Conservation (phyloP, 441 rosid genomes). For the Eutrema salsugineum region DNA sequence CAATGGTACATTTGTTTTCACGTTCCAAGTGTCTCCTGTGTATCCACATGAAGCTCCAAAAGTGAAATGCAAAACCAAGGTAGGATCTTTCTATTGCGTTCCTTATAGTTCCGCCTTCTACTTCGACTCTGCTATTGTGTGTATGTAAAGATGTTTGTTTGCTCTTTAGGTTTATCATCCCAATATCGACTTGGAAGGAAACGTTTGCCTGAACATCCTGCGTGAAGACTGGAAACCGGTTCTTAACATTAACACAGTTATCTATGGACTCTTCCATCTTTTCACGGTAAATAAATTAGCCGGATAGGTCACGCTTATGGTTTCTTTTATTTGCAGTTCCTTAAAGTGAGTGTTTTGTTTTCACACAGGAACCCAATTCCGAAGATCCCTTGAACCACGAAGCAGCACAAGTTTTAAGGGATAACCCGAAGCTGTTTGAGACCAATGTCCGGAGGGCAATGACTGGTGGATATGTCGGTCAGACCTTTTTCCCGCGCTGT, state of each 20-base stretch:
- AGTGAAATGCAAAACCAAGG: slow-evolving; percentile 98
- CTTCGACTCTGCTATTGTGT: background rate
- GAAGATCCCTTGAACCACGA: slow-evolving; percentile 97
- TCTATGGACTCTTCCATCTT: slow-evolving; percentile 89
- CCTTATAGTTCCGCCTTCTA: background rate
- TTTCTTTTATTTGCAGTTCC: background rate
- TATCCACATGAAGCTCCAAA: slow-evolving; percentile 97
- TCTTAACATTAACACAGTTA: slow-evolving; percentile 83
- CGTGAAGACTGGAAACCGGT: slow-evolving; percentile 99
- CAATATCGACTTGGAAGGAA: slow-evolving; percentile 95
- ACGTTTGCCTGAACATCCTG: slow-evolving; percentile 84
- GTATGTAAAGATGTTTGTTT: background rate
- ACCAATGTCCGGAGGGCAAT: slow-evolving; percentile 81
- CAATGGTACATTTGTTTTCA: slow-evolving; percentile 74
- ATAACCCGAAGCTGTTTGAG: slow-evolving; percentile 71
- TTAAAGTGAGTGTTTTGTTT: background rate
- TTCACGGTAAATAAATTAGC: slow-evolving; percentile 68
- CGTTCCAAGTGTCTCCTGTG: slow-evolving; percentile 79
- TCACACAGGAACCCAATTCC: slow-evolving; percentile 72
- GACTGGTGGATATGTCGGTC: slow-evolving; percentile 83
- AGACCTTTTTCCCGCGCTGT: slow-evolving; percentile 71
- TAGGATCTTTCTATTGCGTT: background rate
- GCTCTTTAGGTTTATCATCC: slow-evolving; percentile 79
- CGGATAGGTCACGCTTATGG: background rate
- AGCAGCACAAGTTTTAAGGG: slow-evolving; percentile 84